Evolutionary conservation across 2,329 filamentous ascomycete genomes (phyloP), one percentile per base, ranked within the genome.

Genomic region (Cercospora sp.): DNA sequence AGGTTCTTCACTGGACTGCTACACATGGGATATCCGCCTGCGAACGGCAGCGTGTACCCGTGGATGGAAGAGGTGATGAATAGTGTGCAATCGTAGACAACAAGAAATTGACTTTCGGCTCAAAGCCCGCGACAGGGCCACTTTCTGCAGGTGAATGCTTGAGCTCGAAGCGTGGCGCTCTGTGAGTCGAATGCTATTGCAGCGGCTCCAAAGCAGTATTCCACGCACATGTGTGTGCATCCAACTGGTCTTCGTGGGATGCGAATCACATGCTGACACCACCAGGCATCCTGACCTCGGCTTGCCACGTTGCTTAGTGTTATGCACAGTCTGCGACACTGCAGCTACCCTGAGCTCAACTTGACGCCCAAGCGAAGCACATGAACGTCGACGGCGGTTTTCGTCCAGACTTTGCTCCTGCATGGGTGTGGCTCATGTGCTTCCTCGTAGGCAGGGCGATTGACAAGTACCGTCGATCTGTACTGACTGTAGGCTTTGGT

Each of bases 1-100:
- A 82, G 88, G 60, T 89, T 90, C 78, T 89, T 90, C 69, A 79
- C 84, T 0, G 85, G 85, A 0, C 80, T 86, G 33, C 75, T 89
- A 70, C 89, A 91, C 73, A 91, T 90, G 89, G 89, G 89, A 12
- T 91, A 91, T 75, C 89, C 89, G 4, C 76, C 83, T 74, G 86
- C 87, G 0, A 89, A 89, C 70, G 77, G 75, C 3, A 79, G 81
- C 4, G 85, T 89, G 26, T 89, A 87, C 75, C 85, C 87, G 1
- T 89, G 86, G 87, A 86, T 89, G 83, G 86, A 88, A 74, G 77
- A 81, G 65, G 83, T 88, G 1, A 83, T 87, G 80, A 57, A 30
- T 2, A 60, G 39, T 36, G 39, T 48, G 42, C 36, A 26, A 2
- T 57, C 26, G 53, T 58, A 58, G 53, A 9, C 12, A 31, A 18